Conservation (phyloP, 2,329 filamentous ascomycete species). For the Verticillium albo-atrum region DNA sequence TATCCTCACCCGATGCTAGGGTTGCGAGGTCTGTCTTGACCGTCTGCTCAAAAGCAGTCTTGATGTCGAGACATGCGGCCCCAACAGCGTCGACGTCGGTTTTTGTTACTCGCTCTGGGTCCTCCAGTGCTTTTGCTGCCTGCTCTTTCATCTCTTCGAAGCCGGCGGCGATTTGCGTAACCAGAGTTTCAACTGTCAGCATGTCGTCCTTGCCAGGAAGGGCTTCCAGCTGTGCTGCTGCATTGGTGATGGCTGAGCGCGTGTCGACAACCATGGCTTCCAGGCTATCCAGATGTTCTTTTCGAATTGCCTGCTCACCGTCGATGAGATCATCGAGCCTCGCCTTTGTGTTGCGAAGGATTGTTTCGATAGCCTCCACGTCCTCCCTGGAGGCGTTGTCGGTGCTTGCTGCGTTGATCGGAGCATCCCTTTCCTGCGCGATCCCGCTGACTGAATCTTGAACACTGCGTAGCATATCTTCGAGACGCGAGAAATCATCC, state of each 20-base stretch:
- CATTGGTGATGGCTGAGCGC: slow-evolving; percentile 64
- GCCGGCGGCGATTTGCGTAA: slow-evolving; percentile 69
- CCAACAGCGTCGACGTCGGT: slow-evolving; percentile 78
- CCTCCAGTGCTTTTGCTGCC: slow-evolving; percentile 47
- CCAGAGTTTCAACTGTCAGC: slow-evolving; percentile 68
- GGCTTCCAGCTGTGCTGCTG: slow-evolving; percentile 64
- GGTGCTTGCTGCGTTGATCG: slow-evolving; percentile 11
- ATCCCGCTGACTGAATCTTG: slow-evolving; percentile 48
- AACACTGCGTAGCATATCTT: slow-evolving; percentile 35
- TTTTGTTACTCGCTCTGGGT: slow-evolving; percentile 68
- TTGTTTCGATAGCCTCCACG: slow-evolving; percentile 83
- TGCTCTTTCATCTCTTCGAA: slow-evolving; percentile 70
- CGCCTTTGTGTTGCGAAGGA: slow-evolving; percentile 84
- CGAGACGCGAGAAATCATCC: slow-evolving; percentile 42
- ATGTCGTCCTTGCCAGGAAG: slow-evolving; percentile 77
- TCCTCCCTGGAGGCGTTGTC: slow-evolving; percentile 72
- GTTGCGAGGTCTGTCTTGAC: slow-evolving; percentile 65
- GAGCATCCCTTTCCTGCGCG: slow-evolving; percentile 8
- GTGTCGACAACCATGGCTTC: slow-evolving; percentile 67
- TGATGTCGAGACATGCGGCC: slow-evolving; percentile 79
- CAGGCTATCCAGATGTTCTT: slow-evolving; percentile 61
- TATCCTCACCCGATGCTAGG: slow-evolving; percentile 71
- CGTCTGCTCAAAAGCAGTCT: slow-evolving; percentile 70
- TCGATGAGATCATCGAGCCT: slow-evolving; percentile 78
- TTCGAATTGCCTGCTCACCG: slow-evolving; percentile 63